Evolutionary conservation across 2,329 filamentous ascomycete genomes (phyloP).

Genomic region (Exophiala phaeomuriformis): DNA sequence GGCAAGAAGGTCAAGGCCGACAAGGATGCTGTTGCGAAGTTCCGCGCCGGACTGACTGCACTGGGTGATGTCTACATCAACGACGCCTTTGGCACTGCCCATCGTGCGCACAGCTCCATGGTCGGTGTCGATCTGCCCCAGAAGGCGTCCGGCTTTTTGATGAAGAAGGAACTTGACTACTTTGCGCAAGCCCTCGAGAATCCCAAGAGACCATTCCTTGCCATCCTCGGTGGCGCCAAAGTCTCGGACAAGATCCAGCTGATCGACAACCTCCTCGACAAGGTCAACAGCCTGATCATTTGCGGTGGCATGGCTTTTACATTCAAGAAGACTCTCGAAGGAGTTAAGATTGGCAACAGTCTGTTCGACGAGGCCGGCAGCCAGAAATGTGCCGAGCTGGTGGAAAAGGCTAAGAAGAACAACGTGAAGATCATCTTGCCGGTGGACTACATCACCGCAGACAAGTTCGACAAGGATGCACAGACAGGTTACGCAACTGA

Average conservation of each 20-base stretch:
- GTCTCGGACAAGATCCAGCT: constrained; percentile 99
- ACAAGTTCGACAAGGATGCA: constrained; percentile 87
- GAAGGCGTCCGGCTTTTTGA: constrained; percentile 95
- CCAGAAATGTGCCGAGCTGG: constrained; percentile 79
- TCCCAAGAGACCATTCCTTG: constrained; percentile 91
- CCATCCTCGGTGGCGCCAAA: constrained; percentile 96
- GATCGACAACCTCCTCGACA: constrained; percentile 96
- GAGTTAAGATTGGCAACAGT: constrained; percentile 78
- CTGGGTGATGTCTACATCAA: constrained; percentile 97
- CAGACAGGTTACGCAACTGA: constrained; percentile 75
- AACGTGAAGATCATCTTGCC: constrained; percentile 92
- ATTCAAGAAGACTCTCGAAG: constrained; percentile 98
- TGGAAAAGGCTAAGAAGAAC: constrained; percentile 95
- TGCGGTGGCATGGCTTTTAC: constrained; percentile 99
- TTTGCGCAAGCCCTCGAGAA: constrained; percentile 93
- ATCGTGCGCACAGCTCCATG: constrained; percentile 99
- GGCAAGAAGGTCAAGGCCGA: constrained; percentile 98
- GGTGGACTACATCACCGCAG: constrained; percentile 89
- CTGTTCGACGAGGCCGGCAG: constrained; percentile 90
- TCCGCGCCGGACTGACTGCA: constrained; percentile 89
- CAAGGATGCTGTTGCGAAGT: constrained; percentile 82
- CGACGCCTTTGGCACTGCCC: constrained; percentile 96
- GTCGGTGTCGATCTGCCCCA: constrained; percentile 92
- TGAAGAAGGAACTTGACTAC: constrained; percentile 99
- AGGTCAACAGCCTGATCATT: constrained; percentile 94